These are phyloP conservation scores for Aureobasidium uvarum DNA, from an alignment of 2,329 filamentous ascomycete genomes.

Conservation along the genomic window DNA sequence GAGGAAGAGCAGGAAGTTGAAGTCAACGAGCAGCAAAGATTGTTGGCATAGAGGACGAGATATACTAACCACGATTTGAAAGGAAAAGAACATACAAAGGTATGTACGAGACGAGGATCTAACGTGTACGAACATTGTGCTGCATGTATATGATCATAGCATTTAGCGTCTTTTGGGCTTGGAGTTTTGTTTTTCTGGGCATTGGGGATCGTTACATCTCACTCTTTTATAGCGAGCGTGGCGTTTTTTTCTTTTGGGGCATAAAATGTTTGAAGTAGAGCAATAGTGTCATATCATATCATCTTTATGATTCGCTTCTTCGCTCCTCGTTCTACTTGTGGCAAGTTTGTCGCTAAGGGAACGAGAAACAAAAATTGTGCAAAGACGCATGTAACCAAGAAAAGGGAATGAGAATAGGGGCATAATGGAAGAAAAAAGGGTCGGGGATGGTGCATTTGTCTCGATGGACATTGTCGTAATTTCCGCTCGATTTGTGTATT, in stretches of 20 bases:
- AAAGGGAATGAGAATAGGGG: no score
- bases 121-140: neutral
- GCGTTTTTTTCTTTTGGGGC: slow-evolving; percentile 8
- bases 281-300: no score
- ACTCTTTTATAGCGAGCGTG: slow-evolving; percentile 10
- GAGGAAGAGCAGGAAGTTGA: slow-evolving; percentile 23
- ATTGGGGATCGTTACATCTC: neutral
- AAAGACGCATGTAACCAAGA: no score
- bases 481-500: no score
- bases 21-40: slow-evolving; percentile 3
- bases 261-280: no score
- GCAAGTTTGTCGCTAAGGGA: no score
- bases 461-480: no score
- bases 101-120: neutral
- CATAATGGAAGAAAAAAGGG: no score
- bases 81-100: neutral
- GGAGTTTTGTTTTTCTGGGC: neutral
- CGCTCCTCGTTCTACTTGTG: no score
- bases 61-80: neutral
- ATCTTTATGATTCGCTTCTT: no score
- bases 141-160: neutral
- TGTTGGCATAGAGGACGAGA: neutral
- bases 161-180: neutral
- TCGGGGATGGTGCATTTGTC: no score
- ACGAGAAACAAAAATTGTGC: no score